Base-by-base conservation (phyloP, 768 basidiomycete genomes). In the Boletus coccyginus region DNA sequence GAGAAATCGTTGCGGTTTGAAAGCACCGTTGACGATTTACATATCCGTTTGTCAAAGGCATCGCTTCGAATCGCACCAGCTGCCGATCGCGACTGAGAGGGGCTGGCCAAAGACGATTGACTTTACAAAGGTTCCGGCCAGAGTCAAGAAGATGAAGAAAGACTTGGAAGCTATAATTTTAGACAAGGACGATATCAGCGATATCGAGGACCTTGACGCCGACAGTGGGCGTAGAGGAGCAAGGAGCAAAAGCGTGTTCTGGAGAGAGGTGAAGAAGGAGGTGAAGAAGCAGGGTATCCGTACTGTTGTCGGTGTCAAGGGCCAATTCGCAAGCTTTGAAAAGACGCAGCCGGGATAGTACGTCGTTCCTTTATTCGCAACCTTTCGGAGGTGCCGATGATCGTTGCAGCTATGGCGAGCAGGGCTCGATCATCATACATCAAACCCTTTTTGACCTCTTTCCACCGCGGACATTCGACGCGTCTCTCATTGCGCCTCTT, bases 271-370 rank as follows among this genome's bases (percentile, higher is more conserved):
- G 9, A 76, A 84, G 69, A 75, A 76, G 47, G 85, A 86, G 56
- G 75, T 92, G 46, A 81, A 81, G 68, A 71, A 74, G 60, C 84
- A 85, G 55, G 92, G 91, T 0, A 78, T 82, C 31, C 81, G 85
- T 46, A 82, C 82, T 13, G 83, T 83, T 17, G 78, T 80, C 2
- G 86, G 90, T 41, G 81, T 90, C 47, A 81, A 78, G 44, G 89
- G 83, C 2, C 92, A 94, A 63, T 92, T 87, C 62, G 78, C 81
- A 17, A 89, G 75, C 61, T 95, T 95, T 63, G 83, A 91, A 62
- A 88, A 85, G 73, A 83, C 84, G 5, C 89, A 92, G 63, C 92
- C 93, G 29, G 93, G 94, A 74, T 96, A 94, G 93, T 96, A 66
- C 74, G 92, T 81, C 44, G 12, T 55, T 29, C 24, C 35, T 31